Percentiles rank a stretch among this genome's conserved stretches.
These are phyloP conservation scores for Bruguiera hainesii DNA, from an alignment of 441 rosid genomes.

Conservation along the genomic window DNA sequence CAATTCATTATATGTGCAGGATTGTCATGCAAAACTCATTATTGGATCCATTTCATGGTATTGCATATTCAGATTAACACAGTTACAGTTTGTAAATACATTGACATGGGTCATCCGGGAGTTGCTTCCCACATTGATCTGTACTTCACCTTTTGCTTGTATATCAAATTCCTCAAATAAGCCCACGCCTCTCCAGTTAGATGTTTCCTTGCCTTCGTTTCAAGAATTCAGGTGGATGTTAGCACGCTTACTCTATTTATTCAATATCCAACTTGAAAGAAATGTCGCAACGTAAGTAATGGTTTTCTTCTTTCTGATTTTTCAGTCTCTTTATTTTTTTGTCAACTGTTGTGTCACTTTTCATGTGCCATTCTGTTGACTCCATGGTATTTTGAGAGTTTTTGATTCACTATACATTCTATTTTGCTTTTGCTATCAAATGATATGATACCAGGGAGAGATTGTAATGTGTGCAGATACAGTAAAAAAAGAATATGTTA, in stretches of 20 bases:
- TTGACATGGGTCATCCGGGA: conserved; percentile 39
- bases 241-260: conserved; percentile 67
- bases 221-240: conserved; percentile 70
- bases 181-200: conserved; percentile 74
- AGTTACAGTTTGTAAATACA: conserved; percentile 27
- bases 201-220: conserved; percentile 70
- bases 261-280: conserved; percentile 88
- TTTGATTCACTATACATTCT: background rate
- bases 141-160: conserved; percentile 65
- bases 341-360: background rate
- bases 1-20: conserved; percentile 47
- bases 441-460: conserved; percentile 8
- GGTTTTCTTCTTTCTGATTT: conserved; percentile 10
- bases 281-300: conserved; percentile 84
- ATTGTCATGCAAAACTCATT: conserved; percentile 29
- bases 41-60: conserved; percentile 47
- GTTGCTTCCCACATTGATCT: conserved; percentile 33
- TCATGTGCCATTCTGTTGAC: no score
- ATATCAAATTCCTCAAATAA: conserved; percentile 73
- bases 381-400: no score
- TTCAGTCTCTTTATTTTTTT: conserved; percentile 1
- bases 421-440: background rate
- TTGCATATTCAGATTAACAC: conserved; percentile 35
- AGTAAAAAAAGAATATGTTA: background rate
- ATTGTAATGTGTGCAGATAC: background rate